Evolutionary conservation across 2,329 filamentous ascomycete species (phyloP).

Genomic region (Penicillium griseofulvum): DNA sequence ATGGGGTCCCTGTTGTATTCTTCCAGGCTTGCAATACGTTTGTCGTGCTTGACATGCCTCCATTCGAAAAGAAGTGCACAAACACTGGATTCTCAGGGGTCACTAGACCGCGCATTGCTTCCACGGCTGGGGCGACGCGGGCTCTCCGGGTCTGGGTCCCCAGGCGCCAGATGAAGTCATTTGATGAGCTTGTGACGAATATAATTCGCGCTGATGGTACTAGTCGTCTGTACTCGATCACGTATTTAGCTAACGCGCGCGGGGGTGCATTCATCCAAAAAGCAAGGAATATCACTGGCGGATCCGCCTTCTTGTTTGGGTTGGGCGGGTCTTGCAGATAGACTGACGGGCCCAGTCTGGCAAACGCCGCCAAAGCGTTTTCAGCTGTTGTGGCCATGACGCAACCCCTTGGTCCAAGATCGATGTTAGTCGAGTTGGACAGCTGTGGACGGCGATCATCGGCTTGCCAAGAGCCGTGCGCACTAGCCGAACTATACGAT

Average conservation of each 20-base stretch:
- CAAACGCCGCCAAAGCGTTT: slow-evolving; percentile 31
- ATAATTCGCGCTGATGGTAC: slow-evolving; percentile 46
- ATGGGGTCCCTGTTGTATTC: slow-evolving; percentile 27
- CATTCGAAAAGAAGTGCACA: slow-evolving; percentile 53
- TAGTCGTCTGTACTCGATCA: slow-evolving; percentile 44
- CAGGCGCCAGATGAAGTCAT: slow-evolving; percentile 34
- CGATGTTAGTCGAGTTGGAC: not conserved
- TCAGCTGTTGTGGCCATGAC: slow-evolving; percentile 11
- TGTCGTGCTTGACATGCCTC: slow-evolving; percentile 43
- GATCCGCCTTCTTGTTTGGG: slow-evolving; percentile 5
- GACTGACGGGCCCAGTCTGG: slow-evolving; percentile 37
- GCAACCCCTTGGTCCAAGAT: not conserved
- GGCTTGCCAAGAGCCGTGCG: slow-evolving; percentile 11
- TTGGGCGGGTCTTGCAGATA: slow-evolving; percentile 38
- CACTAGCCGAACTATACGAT: not conserved
- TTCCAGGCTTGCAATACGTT: slow-evolving; percentile 42
- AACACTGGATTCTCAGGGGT: slow-evolving; percentile 32
- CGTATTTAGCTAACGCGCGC: slow-evolving; percentile 49
- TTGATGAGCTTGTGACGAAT: slow-evolving; percentile 38
- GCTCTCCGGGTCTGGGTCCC: slow-evolving; percentile 21
- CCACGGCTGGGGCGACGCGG: slow-evolving; percentile 36
- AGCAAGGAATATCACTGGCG: slow-evolving; percentile 41
- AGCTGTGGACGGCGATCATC: not conserved
- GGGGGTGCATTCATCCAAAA: slow-evolving; percentile 51
- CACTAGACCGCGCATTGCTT: slow-evolving; percentile 30